Percentiles rank a stretch among this genome's conserved stretches.
Evolutionary conservation across 176 grass and related monocot genomes (phyloP).

Genomic region (Avena sativa): DNA sequence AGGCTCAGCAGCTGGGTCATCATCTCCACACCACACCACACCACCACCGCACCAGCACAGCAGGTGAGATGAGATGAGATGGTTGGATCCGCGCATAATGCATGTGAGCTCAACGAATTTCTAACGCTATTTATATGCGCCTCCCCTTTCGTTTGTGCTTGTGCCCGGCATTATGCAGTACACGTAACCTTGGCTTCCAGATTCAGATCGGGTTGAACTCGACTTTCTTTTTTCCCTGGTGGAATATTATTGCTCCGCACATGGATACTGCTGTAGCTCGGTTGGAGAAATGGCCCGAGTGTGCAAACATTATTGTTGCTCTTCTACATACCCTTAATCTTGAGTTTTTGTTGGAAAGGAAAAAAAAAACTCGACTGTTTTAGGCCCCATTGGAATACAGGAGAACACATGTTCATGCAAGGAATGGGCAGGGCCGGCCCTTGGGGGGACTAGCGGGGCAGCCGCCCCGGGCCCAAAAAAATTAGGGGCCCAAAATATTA

Average conservation of each 20-base stretch:
- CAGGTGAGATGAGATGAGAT: slow-evolving; percentile 35
- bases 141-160: slow-evolving; percentile 14
- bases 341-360: too few species aligned
- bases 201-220: slow-evolving; percentile 46
- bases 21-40: slow-evolving; percentile 23
- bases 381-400: background rate
- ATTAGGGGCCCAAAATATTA: too few species aligned
- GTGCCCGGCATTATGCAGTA: slow-evolving; percentile 27
- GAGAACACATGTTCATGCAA: background rate
- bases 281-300: background rate
- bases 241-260: slow-evolving; percentile 32
- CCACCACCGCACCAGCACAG: slow-evolving; percentile 29
- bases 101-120: slow-evolving; percentile 66
- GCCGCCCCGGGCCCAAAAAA: too few species aligned
- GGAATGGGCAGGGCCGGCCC: too few species aligned
- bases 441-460: too few species aligned
- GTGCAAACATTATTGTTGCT: background rate
- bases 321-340: too few species aligned
- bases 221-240: background rate
- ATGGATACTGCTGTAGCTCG: slow-evolving; percentile 3
- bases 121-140: slow-evolving; percentile 47
- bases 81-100: slow-evolving; percentile 47
- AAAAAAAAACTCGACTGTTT: background rate
- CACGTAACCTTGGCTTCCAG: slow-evolving; percentile 13
- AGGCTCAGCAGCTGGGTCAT: slow-evolving; percentile 18